A percentile compares a stretch with the other conserved stretches of the same genome.
phyloP scores from a whole-genome alignment of 2,329 filamentous ascomycete genomes.

The Bipolaris bicolor region DNA sequence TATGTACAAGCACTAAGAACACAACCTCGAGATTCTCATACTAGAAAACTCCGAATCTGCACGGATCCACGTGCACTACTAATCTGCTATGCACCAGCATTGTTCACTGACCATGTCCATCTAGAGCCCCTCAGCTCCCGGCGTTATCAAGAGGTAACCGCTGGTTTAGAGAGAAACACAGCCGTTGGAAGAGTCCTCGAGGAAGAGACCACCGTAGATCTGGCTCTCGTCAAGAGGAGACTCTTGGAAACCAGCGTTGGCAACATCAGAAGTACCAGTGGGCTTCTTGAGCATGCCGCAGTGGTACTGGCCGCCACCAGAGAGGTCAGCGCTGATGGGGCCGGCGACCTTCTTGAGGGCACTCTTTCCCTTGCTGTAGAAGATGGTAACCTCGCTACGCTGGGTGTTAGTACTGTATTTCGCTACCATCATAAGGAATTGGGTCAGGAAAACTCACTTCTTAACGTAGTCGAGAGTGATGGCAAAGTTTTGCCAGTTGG shows the following conservation, averaged over 20 bases:
- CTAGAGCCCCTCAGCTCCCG: neutral
- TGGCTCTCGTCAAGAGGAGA: constrained; percentile 47
- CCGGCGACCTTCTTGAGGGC: constrained; percentile 58
- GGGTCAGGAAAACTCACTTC: constrained; percentile 53
- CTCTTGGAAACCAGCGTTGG: constrained; percentile 47
- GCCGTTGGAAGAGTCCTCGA: constrained; percentile 45
- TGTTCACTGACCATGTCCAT: neutral
- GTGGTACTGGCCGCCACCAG: constrained; percentile 66
- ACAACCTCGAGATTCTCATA: neutral
- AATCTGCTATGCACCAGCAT: neutral
- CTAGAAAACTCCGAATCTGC: neutral
- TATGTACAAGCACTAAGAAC: neutral
- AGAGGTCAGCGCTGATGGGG: constrained; percentile 58
- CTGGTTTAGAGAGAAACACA: constrained; percentile 41
- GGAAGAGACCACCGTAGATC: constrained; percentile 49
- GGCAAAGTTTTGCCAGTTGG: constrained; percentile 67
- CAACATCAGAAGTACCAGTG: constrained; percentile 51
- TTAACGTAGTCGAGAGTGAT: constrained; percentile 63
- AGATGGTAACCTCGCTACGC: constrained; percentile 61
- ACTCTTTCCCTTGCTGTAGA: constrained; percentile 59
- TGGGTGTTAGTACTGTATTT: neutral
- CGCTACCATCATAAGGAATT: rapidly evolving
- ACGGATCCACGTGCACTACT: neutral
- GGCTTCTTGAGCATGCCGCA: constrained; percentile 69
- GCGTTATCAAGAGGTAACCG: neutral